Percentiles rank a stretch among this genome's conserved stretches.
These are phyloP conservation scores for Ploettnerulaceae sp. DNA, from an alignment of 2,329 filamentous ascomycete genomes.

Conservation along the genomic window DNA sequence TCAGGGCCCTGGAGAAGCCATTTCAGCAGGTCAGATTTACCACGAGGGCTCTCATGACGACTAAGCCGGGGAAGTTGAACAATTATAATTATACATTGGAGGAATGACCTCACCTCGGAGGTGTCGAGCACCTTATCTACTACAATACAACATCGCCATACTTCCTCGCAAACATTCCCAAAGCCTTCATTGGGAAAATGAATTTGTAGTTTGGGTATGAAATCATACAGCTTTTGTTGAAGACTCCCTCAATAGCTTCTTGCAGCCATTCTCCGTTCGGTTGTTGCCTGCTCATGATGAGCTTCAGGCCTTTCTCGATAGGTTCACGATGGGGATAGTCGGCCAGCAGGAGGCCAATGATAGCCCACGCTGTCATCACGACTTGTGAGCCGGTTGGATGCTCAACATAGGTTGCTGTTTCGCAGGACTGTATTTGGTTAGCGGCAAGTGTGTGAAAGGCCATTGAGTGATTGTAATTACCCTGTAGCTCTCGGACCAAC, in stretches of 20 bases:
- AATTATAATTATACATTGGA: too few species aligned
- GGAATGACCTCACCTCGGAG: too few species aligned
- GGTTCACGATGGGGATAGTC: conserved; percentile 70
- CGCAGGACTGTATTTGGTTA: conserved; percentile 55
- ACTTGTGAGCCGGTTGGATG: conserved; percentile 76
- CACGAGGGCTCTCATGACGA: too few species aligned
- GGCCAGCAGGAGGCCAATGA: conserved; percentile 77
- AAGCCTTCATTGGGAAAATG: conserved; percentile 86
- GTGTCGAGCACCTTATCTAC: too few species aligned
- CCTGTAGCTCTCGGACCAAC: conserved; percentile 94
- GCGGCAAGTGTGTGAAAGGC: not conserved
- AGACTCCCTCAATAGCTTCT: conserved; percentile 94
- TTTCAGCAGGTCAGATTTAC: too few species aligned
- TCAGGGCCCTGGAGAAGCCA: too few species aligned
- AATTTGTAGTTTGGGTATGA: conserved; percentile 99
- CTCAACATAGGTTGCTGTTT: conserved; percentile 69
- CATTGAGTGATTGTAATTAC: conserved; percentile 36
- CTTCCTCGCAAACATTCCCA: conserved; percentile 64
- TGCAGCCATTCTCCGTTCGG: conserved; percentile 90
- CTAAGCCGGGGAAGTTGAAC: too few species aligned
- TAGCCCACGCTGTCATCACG: conserved; percentile 90
- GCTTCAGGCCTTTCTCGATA: conserved; percentile 66
- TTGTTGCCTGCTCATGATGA: conserved; percentile 83
- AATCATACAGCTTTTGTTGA: conserved; percentile 99
- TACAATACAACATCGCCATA: conserved; percentile 29